Evolutionary conservation across 2,329 filamentous ascomycete species (phyloP), one percentile per base, ranked within the genome.

Genomic region (Talaromyces albobiverticillius): DNA sequence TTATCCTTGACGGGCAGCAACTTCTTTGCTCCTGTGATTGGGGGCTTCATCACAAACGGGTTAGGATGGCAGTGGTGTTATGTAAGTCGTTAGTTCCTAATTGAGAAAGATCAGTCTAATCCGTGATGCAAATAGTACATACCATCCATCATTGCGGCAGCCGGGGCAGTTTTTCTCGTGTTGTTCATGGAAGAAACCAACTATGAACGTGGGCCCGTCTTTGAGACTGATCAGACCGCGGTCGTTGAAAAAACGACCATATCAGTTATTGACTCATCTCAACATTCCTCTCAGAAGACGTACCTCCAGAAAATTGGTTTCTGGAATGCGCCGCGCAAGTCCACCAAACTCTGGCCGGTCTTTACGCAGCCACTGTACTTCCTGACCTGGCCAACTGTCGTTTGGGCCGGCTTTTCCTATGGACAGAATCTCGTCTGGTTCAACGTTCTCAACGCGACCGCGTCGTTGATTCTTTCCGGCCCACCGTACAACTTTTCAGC

Each of bases 131-230:
- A 36, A 0, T 69, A 77, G 58, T 77, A 78, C 64, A 81, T 75
- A 74, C 76, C 76, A 10, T 75, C 77, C 3, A 79, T 82, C 22
- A 79, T 82, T 61, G 65, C 67, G 29, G 79, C 64, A 1, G 64
- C 68, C 1, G 72, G 71, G 1, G 73, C 78, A 32, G 59, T 79
- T 2, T 76, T 81, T 53, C 65, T 80, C 0, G 79, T 81, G 64
- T 77, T 82, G 59, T 76, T 77, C 64, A 77, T 80, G 73, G 79
- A 82, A 60, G 79, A 82, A 62, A 81, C 79, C 2, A 81, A 80
- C 64, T 80, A 77, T 57, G 61, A 62, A 5, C 45, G 46, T 8
- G 70, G 14, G 14, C n/a, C 34, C 4, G 14, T 36, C 14, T 16
- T 14, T 14, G 9, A 36, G 34, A 36, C 34, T 4, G 10, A 14